phyloP scores from a whole-genome alignment of 1,139 yeast genomes.

The Debaryomyces sp. region DNA sequence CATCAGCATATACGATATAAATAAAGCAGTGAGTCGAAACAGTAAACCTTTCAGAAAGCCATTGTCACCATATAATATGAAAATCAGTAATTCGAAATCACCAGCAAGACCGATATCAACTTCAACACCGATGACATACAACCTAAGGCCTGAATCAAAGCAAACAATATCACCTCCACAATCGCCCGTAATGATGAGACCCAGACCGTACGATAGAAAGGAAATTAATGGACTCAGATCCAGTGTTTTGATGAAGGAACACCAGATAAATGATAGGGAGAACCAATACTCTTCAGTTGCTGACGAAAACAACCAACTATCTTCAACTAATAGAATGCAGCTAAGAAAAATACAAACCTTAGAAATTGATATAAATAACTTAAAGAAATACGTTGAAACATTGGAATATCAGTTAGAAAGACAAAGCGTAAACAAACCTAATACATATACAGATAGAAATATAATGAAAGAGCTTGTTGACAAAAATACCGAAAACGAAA shows the following conservation, averaged over 20 bases:
- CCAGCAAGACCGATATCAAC: constrained; percentile 8
- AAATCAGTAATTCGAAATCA: not conserved
- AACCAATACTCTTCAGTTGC: constrained; percentile 5
- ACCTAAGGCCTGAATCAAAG: constrained; percentile 2
- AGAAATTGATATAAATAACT: constrained; percentile 20
- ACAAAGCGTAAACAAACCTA: not conserved
- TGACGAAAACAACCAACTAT: constrained; percentile 16
- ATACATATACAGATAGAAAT: constrained; percentile 6
- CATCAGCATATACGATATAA: constrained; percentile 17
- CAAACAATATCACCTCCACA: constrained; percentile 7
- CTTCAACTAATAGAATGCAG: constrained; percentile 12
- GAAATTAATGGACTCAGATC: constrained; percentile 9
- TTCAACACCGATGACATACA: constrained; percentile 9
- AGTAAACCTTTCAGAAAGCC: constrained; percentile 7
- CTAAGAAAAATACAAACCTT: constrained; percentile 17
- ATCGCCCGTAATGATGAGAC: constrained; percentile 3
- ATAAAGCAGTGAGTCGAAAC: constrained; percentile 6
- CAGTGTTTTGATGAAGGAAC: constrained; percentile 13
- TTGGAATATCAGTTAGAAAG: constrained; percentile 23
- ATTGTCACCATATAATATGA: constrained; percentile 7
- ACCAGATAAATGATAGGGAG: constrained; percentile 19
- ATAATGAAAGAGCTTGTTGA: constrained; percentile 10
- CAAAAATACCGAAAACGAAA: constrained; percentile 24
- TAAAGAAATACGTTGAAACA: constrained; percentile 22
- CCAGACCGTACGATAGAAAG: constrained; percentile 1